Conservation (phyloP, 331 rosid species). For the Quercus phellos region DNA sequence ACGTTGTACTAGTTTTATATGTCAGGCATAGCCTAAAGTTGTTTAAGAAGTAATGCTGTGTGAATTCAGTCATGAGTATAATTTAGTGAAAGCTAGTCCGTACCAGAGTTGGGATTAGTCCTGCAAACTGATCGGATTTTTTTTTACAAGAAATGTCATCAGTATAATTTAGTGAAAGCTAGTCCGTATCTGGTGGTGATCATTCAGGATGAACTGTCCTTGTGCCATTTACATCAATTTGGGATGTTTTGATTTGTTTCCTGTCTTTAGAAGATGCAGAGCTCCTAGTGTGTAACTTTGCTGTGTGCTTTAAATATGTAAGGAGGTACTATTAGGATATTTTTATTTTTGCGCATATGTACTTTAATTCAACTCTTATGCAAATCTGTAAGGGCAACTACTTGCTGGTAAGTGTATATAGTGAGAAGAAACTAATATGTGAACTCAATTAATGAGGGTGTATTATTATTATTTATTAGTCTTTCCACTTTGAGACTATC, state of each 20-base stretch:
- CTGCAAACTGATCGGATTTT: not conserved
- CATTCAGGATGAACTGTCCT: not conserved
- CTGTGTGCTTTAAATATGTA: constrained; percentile 8
- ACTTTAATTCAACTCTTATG: not conserved
- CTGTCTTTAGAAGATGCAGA: not conserved
- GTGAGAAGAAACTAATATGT: not conserved
- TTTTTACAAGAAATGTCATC: not conserved
- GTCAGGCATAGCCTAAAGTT: not conserved
- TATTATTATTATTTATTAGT: not conserved
- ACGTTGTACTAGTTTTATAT: not conserved
- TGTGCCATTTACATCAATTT: constrained; percentile 1
- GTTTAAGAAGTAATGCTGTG: not conserved
- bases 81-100: not conserved
- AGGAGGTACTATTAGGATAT: not conserved
- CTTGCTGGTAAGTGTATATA: constrained; percentile 21
- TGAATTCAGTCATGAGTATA: not conserved
- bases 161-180: constrained; percentile 8
- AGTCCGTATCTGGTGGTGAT: not conserved
- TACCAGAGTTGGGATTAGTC: not conserved
- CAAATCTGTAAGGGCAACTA: not conserved
- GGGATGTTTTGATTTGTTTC: not conserved
- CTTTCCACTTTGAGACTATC: not conserved
- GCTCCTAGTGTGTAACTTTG: constrained; percentile 15
- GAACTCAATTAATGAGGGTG: not conserved
- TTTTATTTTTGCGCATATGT: not conserved